Evolutionary conservation across 2,329 filamentous ascomycete genomes (phyloP), one percentile per base, ranked within the genome.

Genomic region (Arachnomyces sp.): DNA sequence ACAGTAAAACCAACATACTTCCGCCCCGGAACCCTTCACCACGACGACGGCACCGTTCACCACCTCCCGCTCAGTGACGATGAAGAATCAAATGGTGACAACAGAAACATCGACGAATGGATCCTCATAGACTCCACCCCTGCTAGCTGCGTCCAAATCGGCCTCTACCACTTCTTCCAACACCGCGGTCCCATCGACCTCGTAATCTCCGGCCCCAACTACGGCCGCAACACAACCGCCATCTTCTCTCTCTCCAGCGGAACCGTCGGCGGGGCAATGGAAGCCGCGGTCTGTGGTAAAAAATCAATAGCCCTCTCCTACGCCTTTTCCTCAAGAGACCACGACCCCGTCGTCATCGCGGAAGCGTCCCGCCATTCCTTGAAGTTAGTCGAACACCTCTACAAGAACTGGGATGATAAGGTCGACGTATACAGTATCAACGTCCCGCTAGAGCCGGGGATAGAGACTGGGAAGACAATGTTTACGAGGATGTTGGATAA

Each of bases 371-470:
- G 76, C 33, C 80, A 90, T 52, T 79, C 81, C 16, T 81, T 92
- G 16, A 75, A 74, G 47, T 72, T 96, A 16, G 82, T 95, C 47
- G 84, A 95, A 60, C 77, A 86, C 46, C 71, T 98, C 5, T 80
- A 75, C 52, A 71, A 74, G 36, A 83, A 88, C 56, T 95, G 86
- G 84, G 77, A 71, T 0, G 65, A 69, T 28, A 80, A 80, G 38
- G 80, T 86, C 4, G 86, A 94, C 56, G 66, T 96, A n/a, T 96
- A 95, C 62, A 84, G 77, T 35, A 80, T 96, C 51, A 96, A 96
- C 57, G 83, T 96, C 7, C 90, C 92, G 14, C 69, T 96, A 8
- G 74, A 92, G 11, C 81, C 85, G 44, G 82, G 80, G 5, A 78
- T 95, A 1, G 82, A 82, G 50, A 59, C 68, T 13, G 73, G 75